Percentiles rank a stretch among this genome's conserved stretches.
phyloP scores from a whole-genome alignment of 345 rosid species.

The Lumnitzera racemosa region DNA sequence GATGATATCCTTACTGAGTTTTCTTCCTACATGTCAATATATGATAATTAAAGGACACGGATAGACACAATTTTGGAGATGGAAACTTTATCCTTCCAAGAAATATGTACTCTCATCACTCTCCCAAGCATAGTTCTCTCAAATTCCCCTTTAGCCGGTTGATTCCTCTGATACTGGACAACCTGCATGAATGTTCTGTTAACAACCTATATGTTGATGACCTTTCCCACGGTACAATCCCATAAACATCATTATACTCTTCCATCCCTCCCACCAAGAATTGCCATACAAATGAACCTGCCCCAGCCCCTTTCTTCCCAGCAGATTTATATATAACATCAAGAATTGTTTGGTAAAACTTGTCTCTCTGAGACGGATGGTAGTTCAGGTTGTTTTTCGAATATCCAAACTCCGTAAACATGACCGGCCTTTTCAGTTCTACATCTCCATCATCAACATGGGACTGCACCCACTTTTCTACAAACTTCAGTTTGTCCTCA shows the following conservation, averaged over 20 bases:
- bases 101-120: conserved; percentile 15
- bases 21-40: too few relatives aligned
- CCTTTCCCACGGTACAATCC: conserved; percentile 74
- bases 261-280: conserved; percentile 76
- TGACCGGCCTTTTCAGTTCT: conserved; percentile 67
- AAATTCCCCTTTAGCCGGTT: conserved; percentile 21
- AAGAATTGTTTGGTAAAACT: conserved; percentile 43
- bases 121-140: conserved; percentile 37
- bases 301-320: conserved; percentile 63
- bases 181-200: conserved; percentile 62
- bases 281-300: conserved; percentile 84
- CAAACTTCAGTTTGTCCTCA: conserved; percentile 55
- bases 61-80: too few relatives aligned
- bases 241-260: conserved; percentile 74
- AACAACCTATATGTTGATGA: conserved; percentile 45
- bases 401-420: conserved; percentile 81
- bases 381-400: conserved; percentile 72
- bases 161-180: conserved; percentile 38
- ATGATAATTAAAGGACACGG: too few relatives aligned
- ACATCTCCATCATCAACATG: conserved; percentile 87
- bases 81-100: too few relatives aligned
- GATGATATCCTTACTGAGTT: too few relatives aligned
- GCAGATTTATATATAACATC: conserved; percentile 65
- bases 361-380: conserved; percentile 49
- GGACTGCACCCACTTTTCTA: conserved; percentile 75